Evolutionary conservation across 768 basidiomycete species (phyloP), one percentile per base, ranked within the genome.

Genomic region (Pisolithus tinctorius): DNA sequence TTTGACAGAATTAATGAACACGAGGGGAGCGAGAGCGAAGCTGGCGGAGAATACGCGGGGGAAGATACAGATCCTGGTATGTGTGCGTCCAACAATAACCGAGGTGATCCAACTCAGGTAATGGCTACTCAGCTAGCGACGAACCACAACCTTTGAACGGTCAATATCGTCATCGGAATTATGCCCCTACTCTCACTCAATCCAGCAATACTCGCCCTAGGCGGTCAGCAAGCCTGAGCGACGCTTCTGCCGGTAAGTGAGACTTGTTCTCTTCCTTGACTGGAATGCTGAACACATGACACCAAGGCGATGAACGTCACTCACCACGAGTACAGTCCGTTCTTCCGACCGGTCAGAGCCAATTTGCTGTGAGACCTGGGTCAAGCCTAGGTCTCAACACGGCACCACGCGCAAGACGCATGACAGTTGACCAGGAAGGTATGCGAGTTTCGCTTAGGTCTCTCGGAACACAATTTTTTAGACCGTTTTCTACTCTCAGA

Each of bases 141-240:
- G 65, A 67, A 14, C 58, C 56, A 52, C 67, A 65, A 31, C 49
- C 54, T 4, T 47, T 31, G 20, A 67, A 65, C 49, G 63, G 59
- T 17, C 29, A 49, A 10, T 45, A 54, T 48, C 68, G 64, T 51
- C 67, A 61, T 31, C 61, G 66, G 25, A 65, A 39, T 45, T 59
- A 68, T 30, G 63, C 34, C 26, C 55, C 60, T 25, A 49, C 66
- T 47, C 52, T 55, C 44, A 44, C 62, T 39, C 69, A 71, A 51
- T 77, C 79, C 29, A 70, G 72, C 10, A 70, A 58, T 52, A 72
- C 73, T n/a, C 79, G 86, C 36, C 79, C 84, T 45, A 73, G 87
- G 51, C 76, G 87, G 50, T 88, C 86, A n/a, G 84, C 84, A 14
- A 88, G 86, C 63, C 69, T 89, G 46, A 88, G 85, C 59, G 85